Percentiles rank a stretch among this genome's conserved stretches.
Evolutionary conservation across 768 basidiomycete species (phyloP).

Genomic region (Tricholoma hemisulphureum): DNA sequence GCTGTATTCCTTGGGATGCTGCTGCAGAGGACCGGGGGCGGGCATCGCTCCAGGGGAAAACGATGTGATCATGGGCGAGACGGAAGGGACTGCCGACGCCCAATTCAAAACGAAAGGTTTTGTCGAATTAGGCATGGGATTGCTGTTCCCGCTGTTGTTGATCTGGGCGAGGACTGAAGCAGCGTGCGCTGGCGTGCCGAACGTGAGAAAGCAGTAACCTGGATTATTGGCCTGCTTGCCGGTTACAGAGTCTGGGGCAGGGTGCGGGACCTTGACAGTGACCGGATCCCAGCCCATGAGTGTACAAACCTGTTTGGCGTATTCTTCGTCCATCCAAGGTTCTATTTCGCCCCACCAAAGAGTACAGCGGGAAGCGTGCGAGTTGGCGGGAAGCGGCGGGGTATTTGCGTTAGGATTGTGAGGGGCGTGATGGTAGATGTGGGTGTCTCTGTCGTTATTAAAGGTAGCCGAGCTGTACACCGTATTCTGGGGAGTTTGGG

Average conservation of each 20-base stretch:
- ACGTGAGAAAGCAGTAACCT: slow-evolving; percentile 86
- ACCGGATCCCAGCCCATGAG: slow-evolving; percentile 87
- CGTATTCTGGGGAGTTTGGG: slow-evolving; percentile 22
- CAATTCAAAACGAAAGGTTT: slow-evolving; percentile 82
- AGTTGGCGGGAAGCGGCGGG: slow-evolving; percentile 26
- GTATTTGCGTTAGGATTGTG: slow-evolving; percentile 11
- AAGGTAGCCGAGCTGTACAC: slow-evolving; percentile 10
- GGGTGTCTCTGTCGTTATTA: slow-evolving; percentile 33
- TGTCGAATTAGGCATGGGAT: slow-evolving; percentile 76
- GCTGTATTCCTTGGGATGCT: slow-evolving; percentile 83
- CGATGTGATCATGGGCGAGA: slow-evolving; percentile 31
- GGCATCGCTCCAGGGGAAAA: slow-evolving; percentile 27
- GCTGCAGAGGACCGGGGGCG: slow-evolving; percentile 41
- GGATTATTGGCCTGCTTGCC: slow-evolving; percentile 78
- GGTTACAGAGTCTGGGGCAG: slow-evolving; percentile 52
- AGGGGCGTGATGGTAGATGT: slow-evolving; percentile 26
- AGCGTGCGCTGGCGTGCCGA: slow-evolving; percentile 68
- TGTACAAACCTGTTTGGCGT: slow-evolving; percentile 82
- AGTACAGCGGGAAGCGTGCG: slow-evolving; percentile 49
- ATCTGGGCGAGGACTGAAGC: slow-evolving; percentile 70
- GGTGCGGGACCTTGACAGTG: slow-evolving; percentile 69
- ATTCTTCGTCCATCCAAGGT: slow-evolving; percentile 97
- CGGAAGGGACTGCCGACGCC: slow-evolving; percentile 47
- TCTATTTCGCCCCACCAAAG: slow-evolving; percentile 89
- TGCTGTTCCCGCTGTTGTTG: slow-evolving; percentile 41